Conservation (phyloP, 768 basidiomycete species). For the Calocybe gangraenosa region DNA sequence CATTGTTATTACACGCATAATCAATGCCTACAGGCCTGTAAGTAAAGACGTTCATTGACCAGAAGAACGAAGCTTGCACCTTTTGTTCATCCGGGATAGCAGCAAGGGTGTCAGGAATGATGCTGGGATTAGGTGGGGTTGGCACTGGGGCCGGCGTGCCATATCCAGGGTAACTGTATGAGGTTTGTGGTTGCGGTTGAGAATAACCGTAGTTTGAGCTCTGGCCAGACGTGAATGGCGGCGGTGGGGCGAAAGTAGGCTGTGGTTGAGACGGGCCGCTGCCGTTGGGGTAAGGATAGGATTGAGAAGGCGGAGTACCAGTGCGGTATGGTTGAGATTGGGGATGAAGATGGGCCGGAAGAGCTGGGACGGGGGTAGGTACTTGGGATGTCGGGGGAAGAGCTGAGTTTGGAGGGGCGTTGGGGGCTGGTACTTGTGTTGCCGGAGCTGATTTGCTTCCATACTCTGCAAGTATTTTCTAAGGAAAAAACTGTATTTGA, state of each 20-base stretch:
- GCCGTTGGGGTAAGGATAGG: slow-evolving; percentile 23
- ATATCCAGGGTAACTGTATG: slow-evolving; percentile 1
- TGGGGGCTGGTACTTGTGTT: slow-evolving; percentile 17
- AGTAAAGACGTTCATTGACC: slow-evolving; percentile 5
- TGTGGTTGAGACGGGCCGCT: slow-evolving; percentile 7
- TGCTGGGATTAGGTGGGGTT: neutral
- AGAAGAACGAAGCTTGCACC: slow-evolving; percentile 26
- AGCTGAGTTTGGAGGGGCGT: slow-evolving; percentile 44
- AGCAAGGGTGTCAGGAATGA: slow-evolving; percentile 50
- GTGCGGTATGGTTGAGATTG: slow-evolving; percentile 28
- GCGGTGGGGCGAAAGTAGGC: slow-evolving; percentile 10
- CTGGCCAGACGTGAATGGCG: neutral
- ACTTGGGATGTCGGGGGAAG: slow-evolving; percentile 29
- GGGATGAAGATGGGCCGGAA: slow-evolving; percentile 23
- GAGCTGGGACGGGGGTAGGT: slow-evolving; percentile 30
- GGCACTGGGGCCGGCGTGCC: slow-evolving; percentile 23
- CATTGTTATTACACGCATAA: slow-evolving; percentile 38
- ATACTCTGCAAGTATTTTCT: slow-evolving; percentile 66
- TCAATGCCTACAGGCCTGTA: slow-evolving; percentile 9
- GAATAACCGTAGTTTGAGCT: slow-evolving; percentile 4
- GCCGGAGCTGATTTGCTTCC: slow-evolving; percentile 23
- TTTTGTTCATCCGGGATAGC: slow-evolving; percentile 68
- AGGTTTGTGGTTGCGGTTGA: slow-evolving; percentile 10
- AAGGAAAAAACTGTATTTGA: neutral
- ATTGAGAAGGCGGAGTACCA: slow-evolving; percentile 26